Base-by-base conservation (phyloP, 495 filamentous ascomycete species). In the Trichocladium antarcticum region DNA sequence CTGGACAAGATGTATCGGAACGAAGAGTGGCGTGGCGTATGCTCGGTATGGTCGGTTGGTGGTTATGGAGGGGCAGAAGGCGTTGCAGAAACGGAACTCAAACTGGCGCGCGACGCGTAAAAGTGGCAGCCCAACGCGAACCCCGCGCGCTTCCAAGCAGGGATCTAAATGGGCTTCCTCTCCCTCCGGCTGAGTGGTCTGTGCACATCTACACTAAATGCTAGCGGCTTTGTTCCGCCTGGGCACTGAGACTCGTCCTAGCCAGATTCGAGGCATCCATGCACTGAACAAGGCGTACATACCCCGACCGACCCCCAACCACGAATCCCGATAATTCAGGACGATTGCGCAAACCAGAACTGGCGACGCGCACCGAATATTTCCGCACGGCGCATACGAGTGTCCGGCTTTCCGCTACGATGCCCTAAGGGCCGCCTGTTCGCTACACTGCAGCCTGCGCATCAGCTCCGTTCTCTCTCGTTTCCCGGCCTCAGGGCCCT, bases 121-220 rank as follows among this genome's bases (percentile, higher is more conserved):
- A 52, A 51, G 51, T 56, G 49, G 56, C 51, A 56, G 42, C 40
- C 28, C 32, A 42, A 57, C 61, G 53, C 60, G 60, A 47, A 31
- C 9, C 14, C 1, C 11, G 12, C 41, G 41, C 34, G 40, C 32
- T 39, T 45, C 34, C 38, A 17, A 27, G 37, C 61, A 61, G 54
- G 61, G 61, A 38, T 56, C 49, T 63, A 57, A 61, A 63, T 59
- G 45, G 51, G 35, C 15, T 37, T 47, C 59, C 47, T 27, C 24
- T 27, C 4, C 8, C 24, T 27, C 24, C 48, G 31, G 15, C 22
- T 45, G 22, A 8, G 1, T 11, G 36, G 20, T 9, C 8, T 16
- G 22, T 27, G 24, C 24, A 3, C 24, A n/a, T n/a, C n/a, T n/a
- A n/a, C n/a, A n/a, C n/a, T n/a, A n/a, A n/a, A n/a, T n/a, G n/a